Evolutionary conservation across 176 grass and related monocot species (phyloP).

Genomic region (Rhynchospora breviuscula): DNA sequence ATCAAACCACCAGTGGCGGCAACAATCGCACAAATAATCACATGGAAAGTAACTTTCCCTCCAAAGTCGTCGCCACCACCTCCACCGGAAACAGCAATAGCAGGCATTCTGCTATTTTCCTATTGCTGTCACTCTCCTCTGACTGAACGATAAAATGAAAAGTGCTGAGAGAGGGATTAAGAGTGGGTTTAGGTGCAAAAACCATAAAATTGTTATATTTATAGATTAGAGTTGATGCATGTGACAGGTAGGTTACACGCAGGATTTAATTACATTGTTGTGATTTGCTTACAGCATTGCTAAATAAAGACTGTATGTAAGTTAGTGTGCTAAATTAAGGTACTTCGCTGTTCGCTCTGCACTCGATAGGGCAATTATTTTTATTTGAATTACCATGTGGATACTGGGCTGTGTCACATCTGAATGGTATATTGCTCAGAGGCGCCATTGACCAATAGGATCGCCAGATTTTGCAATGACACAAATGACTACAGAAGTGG

Average conservation of each 20-base stretch:
- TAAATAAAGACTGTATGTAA: neutral
- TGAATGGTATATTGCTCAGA: neutral
- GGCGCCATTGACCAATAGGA: neutral
- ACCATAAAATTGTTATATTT: neutral
- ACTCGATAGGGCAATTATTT: neutral
- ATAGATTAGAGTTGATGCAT: neutral
- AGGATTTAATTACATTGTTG: neutral
- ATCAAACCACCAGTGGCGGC: slow-evolving; percentile 60
- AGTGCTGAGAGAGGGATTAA: neutral
- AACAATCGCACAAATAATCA: slow-evolving; percentile 47
- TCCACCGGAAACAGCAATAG: slow-evolving; percentile 4
- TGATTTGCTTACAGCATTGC: neutral
- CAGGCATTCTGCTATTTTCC: slow-evolving; percentile 11
- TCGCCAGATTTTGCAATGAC: neutral
- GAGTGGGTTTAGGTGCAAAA: neutral
- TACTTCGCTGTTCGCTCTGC: neutral
- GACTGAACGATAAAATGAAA: neutral
- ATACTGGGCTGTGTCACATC: neutral
- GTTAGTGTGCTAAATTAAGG: slow-evolving; percentile 10
- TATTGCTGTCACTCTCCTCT: neutral
- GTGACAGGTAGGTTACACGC: neutral
- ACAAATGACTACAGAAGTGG: neutral
- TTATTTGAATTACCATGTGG: neutral
- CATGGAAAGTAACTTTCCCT: slow-evolving; percentile 50
- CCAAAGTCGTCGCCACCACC: slow-evolving; percentile 22